Base-by-base conservation (phyloP, 164 flowering plant genomes). In the Saururus chinensis region DNA sequence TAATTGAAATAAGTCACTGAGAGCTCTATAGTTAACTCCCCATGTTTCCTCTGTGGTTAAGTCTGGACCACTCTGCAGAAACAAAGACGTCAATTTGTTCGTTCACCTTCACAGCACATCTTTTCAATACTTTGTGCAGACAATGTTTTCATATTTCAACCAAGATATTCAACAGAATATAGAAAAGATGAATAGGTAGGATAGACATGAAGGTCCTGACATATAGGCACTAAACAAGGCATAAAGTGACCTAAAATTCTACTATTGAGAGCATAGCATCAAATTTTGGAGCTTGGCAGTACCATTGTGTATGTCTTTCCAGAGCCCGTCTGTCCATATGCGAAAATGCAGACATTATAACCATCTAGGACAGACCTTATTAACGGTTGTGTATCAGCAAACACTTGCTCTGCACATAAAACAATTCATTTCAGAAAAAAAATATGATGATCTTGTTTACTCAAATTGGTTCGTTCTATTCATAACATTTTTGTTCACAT, bases 291-390 rank as follows among this genome's bases (percentile, higher is more conserved):
- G 17, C 14, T 45, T 12, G 11, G 41, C 23, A 7, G 4, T 87
- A 92, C 98, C 98, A 92, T 92, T 54, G 98, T 92, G 67, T 84
- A 86, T 21, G 98, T 92, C 75, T 92, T 92, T 59, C 96, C 98
- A 14, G 98, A 92, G 69, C 98, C 98, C 19, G 98, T 92, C 66
- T 92, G 96, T 30, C 98, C 98, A 71, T 92, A 92, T 60, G 98
- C 96, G 72, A 92, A 92, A 22, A 92, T 89, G 75, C 98, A 92
- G 42, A 82, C 95, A 71, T 92, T 92, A 69, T 45, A 92, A 55
- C 98, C 98, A 77, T 92, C 98, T 7, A 92, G 71, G 66, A 85
- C 90, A 61, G 98, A 87, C 67, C 92, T 80, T 41, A 92, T 64
- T 68, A 92, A 52, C n/a, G 92, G 89, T 53, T 83, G 91, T 61